phyloP scores from a whole-genome alignment of 78 protist species.

The Dictyostelium capitatum region DNA sequence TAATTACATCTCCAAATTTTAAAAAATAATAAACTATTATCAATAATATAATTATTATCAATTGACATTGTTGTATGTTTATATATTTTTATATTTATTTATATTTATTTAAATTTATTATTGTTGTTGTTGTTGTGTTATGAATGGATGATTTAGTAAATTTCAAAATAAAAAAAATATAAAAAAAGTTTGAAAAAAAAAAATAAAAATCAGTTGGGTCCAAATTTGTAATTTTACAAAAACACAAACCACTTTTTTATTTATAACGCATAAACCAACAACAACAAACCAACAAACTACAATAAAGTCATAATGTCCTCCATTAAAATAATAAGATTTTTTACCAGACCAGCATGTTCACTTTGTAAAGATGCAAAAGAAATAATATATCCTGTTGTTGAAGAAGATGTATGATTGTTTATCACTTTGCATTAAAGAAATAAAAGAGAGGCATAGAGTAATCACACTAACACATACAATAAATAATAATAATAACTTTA shows the following conservation, averaged over 20 bases:
- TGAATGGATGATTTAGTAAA: background rate
- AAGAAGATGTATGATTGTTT: constrained; percentile 31
- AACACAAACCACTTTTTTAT: no score
- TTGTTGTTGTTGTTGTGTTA: background rate
- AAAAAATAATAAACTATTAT: background rate
- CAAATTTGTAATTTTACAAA: background rate
- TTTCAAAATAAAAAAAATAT: background rate
- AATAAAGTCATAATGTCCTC: background rate
- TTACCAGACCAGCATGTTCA: constrained; percentile 58
- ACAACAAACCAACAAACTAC: background rate
- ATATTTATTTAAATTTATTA: background rate
- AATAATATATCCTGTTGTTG: constrained; percentile 32
- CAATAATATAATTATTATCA: background rate
- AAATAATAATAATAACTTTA: background rate
- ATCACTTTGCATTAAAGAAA: background rate
- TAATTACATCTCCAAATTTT: constrained; percentile 2
- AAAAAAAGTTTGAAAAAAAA: background rate
- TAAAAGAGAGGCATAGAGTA: background rate
- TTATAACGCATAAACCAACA: background rate
- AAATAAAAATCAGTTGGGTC: background rate
- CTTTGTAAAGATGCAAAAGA: constrained; percentile 52
- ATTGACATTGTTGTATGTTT: no score
- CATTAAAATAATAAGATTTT: constrained; percentile 27
- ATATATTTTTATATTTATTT: background rate
- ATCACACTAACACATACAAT: background rate